Base-by-base conservation (phyloP, 352 stramenopile genomes). In the Phytophthora capsici region DNA sequence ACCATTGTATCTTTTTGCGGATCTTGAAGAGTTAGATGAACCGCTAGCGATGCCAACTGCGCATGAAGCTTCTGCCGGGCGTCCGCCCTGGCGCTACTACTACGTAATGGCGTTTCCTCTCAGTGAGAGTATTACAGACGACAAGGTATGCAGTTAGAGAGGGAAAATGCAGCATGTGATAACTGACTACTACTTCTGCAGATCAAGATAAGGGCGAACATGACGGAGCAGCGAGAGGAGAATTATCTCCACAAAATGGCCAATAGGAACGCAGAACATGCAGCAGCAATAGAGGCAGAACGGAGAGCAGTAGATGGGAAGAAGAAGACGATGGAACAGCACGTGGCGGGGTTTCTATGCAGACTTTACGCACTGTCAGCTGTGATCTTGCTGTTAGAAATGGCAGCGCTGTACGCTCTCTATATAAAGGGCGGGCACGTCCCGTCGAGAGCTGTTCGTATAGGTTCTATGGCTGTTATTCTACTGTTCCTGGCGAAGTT, bases 21-120 rank as follows among this genome's bases (percentile, higher is more conserved):
- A 85, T 80, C 68, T 75, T 81, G 59, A 83, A 76, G 53, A 49
- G 74, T 23, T 63, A 61, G 44, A 62, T 25, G 47, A 59, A 25
- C 40, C 43, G 43, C 38, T n/a, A 36, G 37, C 44, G 22, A 70
- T 52, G 57, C 14, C 20, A 34, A 19, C 30, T 14, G 40, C 41
- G 36, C 52, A 62, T 13, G 43, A 37, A 32, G 37, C 43, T 34
- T 46, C 66, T 0, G 17, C 52, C 3, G 37, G 56, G 26, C 77
- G 80, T 52, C 89, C 90, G 72, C 82, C 84, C 10, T 93, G 84
- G 82, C 80, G 82, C 43, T 90, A 73, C 69, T 90, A 84, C 72
- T 93, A 80, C 62, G 77, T 82, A 20, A 72, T 91, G 66, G 64
- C 59, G 2, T 85, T 91, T 32, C 80, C 81, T 17, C 58, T 73